Evolutionary conservation across 2,329 filamentous ascomycete genomes (phyloP).

Genomic region (Penicillium sp.): DNA sequence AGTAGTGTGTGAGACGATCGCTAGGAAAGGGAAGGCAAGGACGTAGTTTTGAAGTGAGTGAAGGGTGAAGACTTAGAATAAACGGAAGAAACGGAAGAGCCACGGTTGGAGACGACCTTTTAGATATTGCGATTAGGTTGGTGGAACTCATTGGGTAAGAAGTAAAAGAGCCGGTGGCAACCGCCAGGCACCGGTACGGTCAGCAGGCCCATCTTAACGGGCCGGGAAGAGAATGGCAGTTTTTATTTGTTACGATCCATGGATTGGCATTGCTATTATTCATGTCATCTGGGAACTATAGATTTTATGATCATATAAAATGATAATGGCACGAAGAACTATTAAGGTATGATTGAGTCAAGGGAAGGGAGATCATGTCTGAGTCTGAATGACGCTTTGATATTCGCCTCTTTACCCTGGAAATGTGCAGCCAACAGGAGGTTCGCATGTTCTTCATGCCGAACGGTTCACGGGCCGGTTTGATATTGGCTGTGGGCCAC

Average conservation of each 20-base stretch:
- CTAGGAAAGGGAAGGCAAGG: neutral
- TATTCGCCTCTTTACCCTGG: neutral
- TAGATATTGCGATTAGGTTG: conserved; percentile 5
- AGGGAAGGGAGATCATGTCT: neutral
- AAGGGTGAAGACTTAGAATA: neutral
- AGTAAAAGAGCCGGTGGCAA: conserved; percentile 19
- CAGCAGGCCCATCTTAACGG: conserved; percentile 4
- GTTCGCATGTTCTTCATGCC: neutral
- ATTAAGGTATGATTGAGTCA: neutral
- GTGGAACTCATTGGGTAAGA: conserved; percentile 4
- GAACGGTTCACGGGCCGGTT: conserved; percentile 10
- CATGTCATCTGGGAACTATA: neutral
- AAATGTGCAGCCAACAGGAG: neutral
- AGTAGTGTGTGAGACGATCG: neutral
- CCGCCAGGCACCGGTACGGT: conserved; percentile 21
- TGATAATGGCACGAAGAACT: neutral
- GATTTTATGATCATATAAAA: neutral
- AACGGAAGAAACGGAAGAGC: neutral
- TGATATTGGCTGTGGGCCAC: conserved; percentile 4
- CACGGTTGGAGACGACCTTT: conserved; percentile 6
- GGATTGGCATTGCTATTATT: neutral
- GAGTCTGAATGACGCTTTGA: neutral
- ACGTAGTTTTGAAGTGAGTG: neutral
- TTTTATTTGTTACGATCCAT: neutral
- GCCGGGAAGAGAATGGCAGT: conserved; percentile 1